A percentile compares a stretch with the other conserved stretches of the same genome.
Evolutionary conservation across 257 asterid genomes (phyloP).

Genomic region (Buddleja alternifolia): DNA sequence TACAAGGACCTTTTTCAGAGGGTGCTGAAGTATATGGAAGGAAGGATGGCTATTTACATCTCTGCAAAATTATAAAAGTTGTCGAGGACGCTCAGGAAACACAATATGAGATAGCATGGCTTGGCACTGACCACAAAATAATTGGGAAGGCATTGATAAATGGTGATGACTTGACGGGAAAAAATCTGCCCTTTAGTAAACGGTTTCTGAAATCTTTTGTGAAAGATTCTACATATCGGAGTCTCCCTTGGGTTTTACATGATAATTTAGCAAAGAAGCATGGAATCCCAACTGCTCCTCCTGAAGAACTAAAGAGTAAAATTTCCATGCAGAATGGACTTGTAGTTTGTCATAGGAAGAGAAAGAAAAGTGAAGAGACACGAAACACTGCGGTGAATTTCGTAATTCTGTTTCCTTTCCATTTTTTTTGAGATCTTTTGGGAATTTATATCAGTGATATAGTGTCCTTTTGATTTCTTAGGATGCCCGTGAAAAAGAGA

Average conservation of each 20-base stretch:
- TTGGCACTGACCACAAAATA: slow-evolving; percentile 54
- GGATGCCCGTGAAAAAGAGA: slow-evolving; percentile 47
- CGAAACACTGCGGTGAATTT: slow-evolving; percentile 51
- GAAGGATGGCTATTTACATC: slow-evolving; percentile 61
- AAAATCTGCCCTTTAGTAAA: slow-evolving; percentile 73
- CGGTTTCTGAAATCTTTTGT: slow-evolving; percentile 80
- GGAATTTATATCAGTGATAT: slow-evolving; percentile 19
- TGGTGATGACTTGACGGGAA: slow-evolving; percentile 63
- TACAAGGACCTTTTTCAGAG: slow-evolving; percentile 67
- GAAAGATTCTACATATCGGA: slow-evolving; percentile 85
- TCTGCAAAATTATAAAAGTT: slow-evolving; percentile 67
- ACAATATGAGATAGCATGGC: slow-evolving; percentile 82
- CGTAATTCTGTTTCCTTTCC: slow-evolving; percentile 23
- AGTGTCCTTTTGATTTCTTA: slow-evolving; percentile 33
- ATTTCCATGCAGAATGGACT: slow-evolving; percentile 66
- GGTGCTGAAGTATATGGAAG: slow-evolving; percentile 76
- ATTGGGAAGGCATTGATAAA: slow-evolving; percentile 56
- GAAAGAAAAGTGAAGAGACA: slow-evolving; percentile 68
- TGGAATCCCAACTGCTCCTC: slow-evolving; percentile 70
- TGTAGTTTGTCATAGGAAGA: slow-evolving; percentile 67
- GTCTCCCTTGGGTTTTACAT: slow-evolving; percentile 90
- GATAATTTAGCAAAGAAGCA: slow-evolving; percentile 75
- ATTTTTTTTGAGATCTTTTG: slow-evolving; percentile 22
- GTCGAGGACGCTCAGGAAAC: slow-evolving; percentile 56
- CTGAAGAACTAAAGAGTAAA: slow-evolving; percentile 55